A percentile compares a stretch with the other conserved stretches of the same genome.
Evolutionary conservation across 1,284 basidiomycete genomes (phyloP).

Genomic region (Caloboletus firmus): DNA sequence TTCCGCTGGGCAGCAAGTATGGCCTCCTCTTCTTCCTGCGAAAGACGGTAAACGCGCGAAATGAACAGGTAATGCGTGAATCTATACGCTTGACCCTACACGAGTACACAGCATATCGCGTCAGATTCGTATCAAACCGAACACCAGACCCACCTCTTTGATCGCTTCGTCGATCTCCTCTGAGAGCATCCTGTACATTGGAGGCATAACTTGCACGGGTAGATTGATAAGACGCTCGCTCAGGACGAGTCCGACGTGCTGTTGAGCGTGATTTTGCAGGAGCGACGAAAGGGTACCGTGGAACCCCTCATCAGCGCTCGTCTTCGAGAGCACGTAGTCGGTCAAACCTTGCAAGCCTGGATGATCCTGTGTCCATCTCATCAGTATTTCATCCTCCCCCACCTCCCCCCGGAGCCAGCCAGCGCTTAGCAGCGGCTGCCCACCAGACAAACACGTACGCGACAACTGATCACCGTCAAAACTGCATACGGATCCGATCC

Average conservation of each 20-base stretch:
- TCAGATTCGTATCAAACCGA: background rate
- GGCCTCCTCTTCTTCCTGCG: constrained; percentile 56
- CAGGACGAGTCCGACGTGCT: constrained; percentile 77
- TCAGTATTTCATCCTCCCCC: background rate
- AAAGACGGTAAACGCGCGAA: constrained; percentile 71
- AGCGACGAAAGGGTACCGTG: constrained; percentile 53
- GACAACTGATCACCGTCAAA: constrained; percentile 80
- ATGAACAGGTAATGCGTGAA: constrained; percentile 75
- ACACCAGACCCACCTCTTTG: constrained; percentile 50
- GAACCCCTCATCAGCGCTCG: constrained; percentile 47
- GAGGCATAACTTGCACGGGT: constrained; percentile 86
- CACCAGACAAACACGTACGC: constrained; percentile 45
- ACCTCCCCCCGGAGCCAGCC: background rate
- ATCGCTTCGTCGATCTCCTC: constrained; percentile 76
- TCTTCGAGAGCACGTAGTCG: constrained; percentile 65
- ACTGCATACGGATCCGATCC: constrained; percentile 82
- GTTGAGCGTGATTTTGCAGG: constrained; percentile 16
- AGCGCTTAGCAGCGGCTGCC: background rate
- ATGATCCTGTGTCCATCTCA: constrained; percentile 50
- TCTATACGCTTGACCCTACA: constrained; percentile 63
- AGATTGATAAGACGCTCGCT: constrained; percentile 90
- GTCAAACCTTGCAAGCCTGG: constrained; percentile 69
- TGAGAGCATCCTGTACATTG: constrained; percentile 84
- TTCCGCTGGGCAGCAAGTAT: constrained; percentile 24
- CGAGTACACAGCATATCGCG: background rate